Evolutionary conservation across 345 rosid genomes (phyloP), one percentile per base, ranked within the genome.

Genomic region (Jatropha curcas): DNA sequence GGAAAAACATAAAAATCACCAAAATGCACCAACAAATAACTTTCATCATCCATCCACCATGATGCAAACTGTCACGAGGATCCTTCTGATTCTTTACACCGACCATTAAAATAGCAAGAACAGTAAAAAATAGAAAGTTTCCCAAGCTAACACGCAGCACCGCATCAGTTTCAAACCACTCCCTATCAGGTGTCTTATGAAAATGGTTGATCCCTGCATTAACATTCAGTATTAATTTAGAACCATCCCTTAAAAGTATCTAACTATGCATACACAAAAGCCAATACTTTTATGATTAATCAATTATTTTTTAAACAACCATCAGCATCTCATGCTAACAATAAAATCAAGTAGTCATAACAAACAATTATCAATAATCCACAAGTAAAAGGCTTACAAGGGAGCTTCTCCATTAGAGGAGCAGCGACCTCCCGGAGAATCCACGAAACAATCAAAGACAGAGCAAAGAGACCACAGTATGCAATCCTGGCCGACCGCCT

Each of bases 11-110:
- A 27, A 96, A 85, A 80, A 96, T 87, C 59, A 96, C 93, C 81
- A 96, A 62, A 70, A 96, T 83, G 78, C 84, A 93, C 98, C 98
- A 96, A 73, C 83, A 84, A 66, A 96, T 87, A 9, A 96, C 46
- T 79, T 96, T 96, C 88, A 89, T 86, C 99, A 93, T 96, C 99
- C 99, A 96, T 66, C 99, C 98, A 74, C 99, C 99, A 60, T 91
- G 99, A 77, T 96, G 98, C 76, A 96, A 77, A 64, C 91, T 81
- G 68, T 96, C 99, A 73, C 99, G 97, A 71, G 98, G 98, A 84
- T 96, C 99, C 83, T 79, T 96, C 82, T 90, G 97, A 80, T 68
- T 90, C 75, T 88, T 96, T 56, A 96, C 98, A 65, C 99, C 98
- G 80, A 91, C 74, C 99, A 96, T 96, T 76, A 91, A 71, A 65